These are phyloP conservation scores for Paramecium sexaurelia DNA, from an alignment of 73 alveolate genomes.

Conservation along the genomic window DNA sequence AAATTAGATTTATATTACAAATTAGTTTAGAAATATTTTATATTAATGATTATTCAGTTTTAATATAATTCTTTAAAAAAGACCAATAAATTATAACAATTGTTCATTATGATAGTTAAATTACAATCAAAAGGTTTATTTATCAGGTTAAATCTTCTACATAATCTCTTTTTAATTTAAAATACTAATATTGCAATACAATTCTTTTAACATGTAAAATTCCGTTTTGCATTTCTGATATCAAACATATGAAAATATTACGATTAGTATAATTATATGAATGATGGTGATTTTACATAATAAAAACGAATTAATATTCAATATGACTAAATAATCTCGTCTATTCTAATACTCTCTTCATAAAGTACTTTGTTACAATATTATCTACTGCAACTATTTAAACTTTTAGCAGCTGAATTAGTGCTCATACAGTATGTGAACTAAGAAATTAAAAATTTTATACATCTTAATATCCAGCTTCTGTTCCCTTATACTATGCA, in stretches of 20 bases:
- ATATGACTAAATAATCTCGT: constrained; percentile 12
- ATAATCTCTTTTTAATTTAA: no score
- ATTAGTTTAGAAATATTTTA: no score
- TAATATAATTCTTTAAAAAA: no score
- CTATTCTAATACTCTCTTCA: constrained; percentile 16
- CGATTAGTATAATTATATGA: background rate
- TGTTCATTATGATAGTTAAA: no score
- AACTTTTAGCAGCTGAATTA: constrained; percentile 28
- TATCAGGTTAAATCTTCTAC: no score
- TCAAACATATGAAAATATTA: background rate
- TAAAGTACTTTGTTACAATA: background rate
- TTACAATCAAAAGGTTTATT: no score
- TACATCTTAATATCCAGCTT: constrained; percentile 13
- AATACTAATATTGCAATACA: no score
- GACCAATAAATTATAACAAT: no score
- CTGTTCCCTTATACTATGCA: background rate
- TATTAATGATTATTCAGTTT: no score
- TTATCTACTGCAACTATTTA: constrained; percentile 24
- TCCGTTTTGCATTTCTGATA: background rate
- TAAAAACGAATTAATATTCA: constrained; percentile 1
- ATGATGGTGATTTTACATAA: background rate
- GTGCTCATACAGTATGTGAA: background rate
- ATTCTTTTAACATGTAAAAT: no score
- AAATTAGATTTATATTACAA: no score
- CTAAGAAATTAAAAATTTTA: background rate